Evolutionary conservation across 345 rosid species (phyloP).

Genomic region (Toxicodendron radicans): DNA sequence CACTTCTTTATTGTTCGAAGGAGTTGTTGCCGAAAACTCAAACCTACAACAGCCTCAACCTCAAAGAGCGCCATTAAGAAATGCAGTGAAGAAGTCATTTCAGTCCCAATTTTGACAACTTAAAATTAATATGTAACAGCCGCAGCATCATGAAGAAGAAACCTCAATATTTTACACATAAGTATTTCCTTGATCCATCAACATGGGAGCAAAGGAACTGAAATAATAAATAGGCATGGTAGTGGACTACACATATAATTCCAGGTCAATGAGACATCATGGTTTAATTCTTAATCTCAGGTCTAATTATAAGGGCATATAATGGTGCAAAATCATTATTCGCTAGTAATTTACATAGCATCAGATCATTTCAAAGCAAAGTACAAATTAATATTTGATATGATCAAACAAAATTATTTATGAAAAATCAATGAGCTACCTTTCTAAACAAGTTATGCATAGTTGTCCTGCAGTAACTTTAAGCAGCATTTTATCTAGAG

Average conservation of each 20-base stretch:
- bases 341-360: background rate
- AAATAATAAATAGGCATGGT: background rate
- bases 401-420: too few relatives aligned
- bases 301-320: background rate
- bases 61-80: background rate
- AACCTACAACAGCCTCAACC: slow-evolving; percentile 8
- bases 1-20: background rate
- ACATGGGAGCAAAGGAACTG: background rate
- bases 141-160: background rate
- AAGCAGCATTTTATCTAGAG: too few relatives aligned
- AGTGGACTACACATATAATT: background rate
- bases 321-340: background rate
- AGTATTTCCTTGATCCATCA: background rate
- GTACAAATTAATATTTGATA: too few relatives aligned
- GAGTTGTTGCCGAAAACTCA: background rate
- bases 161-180: background rate
- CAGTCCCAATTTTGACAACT: background rate
- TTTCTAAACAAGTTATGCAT: too few relatives aligned
- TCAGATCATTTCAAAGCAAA: background rate
- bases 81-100: slow-evolving; percentile 1
- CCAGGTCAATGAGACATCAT: background rate
- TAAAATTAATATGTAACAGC: background rate
- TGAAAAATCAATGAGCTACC: too few relatives aligned
- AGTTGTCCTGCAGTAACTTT: too few relatives aligned
- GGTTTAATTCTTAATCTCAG: too few relatives aligned